Base-by-base conservation (phyloP, 106 monocot genomes). In the Acanthochlamys bracteata region DNA sequence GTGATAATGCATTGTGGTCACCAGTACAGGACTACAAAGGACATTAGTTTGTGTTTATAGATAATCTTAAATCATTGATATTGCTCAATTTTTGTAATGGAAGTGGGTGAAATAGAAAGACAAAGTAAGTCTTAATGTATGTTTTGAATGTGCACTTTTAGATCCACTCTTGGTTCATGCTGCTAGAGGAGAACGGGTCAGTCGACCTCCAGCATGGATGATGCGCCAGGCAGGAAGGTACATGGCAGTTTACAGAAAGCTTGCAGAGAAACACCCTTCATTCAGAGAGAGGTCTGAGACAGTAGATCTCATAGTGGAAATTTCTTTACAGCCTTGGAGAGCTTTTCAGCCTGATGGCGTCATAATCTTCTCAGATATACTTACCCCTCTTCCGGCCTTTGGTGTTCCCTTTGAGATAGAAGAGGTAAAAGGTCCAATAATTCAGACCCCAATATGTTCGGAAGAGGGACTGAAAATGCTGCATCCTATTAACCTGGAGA, bases 181-280 rank as follows among this genome's bases (percentile, higher is more conserved):
- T 70, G 93, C 93, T 24, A 81, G 77, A 69, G 93, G 93, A 54
- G 69, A 86, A 49, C 6, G 41, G 10, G 72, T 84, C 2, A 60
- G 53, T 60, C 74, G 90, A 24, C 90, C 95, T 46, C 95, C 95
- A 21, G 95, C 90, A 73, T 96, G 95, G 95, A 96, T 96, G 95
- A 96, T 96, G 95, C 87, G 95, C 33, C 95, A 96, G 73, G 95
- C 95, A 40, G 95, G 95, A 71, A 84, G 95, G 69, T 96, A 95
- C 70, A 90, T 96, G 95, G 76, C 77, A 60, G 84, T 66, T 53
- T 96, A 96, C 69, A 69, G 74, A 84, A 82, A 86, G 63, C 79
- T 90, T 57, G 87, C 90, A 52, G 79, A 80, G 78, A 84, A 83
- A 68, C 39, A 90, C 42, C 90, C 87, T 15, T 90, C 90, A 41